A percentile compares a stretch with the other conserved stretches of the same genome.
Conservation (phyloP, 2,329 filamentous ascomycete genomes). For the Fusarium begoniae region DNA sequence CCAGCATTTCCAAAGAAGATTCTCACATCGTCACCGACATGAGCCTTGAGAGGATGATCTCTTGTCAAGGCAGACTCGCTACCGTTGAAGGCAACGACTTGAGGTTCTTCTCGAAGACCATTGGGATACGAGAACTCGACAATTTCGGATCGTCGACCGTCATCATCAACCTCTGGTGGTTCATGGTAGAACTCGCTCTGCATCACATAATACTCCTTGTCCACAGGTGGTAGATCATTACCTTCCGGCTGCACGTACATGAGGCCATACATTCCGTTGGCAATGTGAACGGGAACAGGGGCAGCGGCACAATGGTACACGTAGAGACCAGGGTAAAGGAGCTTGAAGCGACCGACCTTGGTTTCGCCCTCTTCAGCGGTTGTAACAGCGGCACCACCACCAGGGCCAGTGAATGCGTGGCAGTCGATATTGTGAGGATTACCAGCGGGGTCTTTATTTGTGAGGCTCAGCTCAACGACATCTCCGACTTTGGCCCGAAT, state of each 20-base stretch:
- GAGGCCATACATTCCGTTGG: background rate
- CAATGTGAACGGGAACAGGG: background rate
- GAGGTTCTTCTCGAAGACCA: background rate
- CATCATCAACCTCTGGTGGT: constrained; percentile 16
- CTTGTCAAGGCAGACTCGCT: constrained; percentile 20
- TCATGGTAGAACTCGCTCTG: constrained; percentile 31
- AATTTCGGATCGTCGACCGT: constrained; percentile 12
- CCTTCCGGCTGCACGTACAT: constrained; percentile 22
- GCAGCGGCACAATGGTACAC: constrained; percentile 4
- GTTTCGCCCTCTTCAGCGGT: constrained; percentile 24
- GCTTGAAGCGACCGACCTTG: constrained; percentile 17
- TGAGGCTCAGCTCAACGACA: constrained; percentile 14
- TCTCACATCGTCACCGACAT: constrained; percentile 5
- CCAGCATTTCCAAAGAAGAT: constrained; percentile 28
- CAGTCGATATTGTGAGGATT: constrained; percentile 25
- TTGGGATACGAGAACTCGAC: constrained; percentile 26
- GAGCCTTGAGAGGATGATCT: constrained; percentile 15
- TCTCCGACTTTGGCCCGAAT: constrained; percentile 19
- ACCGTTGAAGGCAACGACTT: background rate
- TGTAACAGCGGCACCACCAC: constrained; percentile 21
- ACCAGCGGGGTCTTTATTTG: background rate
- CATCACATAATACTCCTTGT: constrained; percentile 27
- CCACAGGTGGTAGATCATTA: constrained; percentile 4
- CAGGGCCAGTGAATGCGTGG: constrained; percentile 19
- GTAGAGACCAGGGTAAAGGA: constrained; percentile 22